These are phyloP conservation scores for Ophiostoma pallidulum DNA, from an alignment of 2,329 filamentous ascomycete species.

Conservation along the genomic window DNA sequence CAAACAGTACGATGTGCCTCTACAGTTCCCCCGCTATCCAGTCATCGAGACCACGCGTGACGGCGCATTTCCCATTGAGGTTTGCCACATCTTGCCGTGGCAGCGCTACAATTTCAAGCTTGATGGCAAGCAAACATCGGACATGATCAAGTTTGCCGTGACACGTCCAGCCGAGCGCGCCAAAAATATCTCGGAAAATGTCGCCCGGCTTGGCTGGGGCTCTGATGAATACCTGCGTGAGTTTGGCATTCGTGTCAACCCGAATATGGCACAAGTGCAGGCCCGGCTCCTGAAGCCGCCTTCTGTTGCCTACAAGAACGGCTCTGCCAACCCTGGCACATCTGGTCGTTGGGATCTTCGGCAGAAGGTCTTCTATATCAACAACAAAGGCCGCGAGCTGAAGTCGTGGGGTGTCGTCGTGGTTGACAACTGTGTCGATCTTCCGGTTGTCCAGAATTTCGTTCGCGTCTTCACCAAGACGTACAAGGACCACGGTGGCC, in stretches of 20 bases:
- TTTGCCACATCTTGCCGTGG: constrained; percentile 41
- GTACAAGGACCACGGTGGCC: constrained; percentile 43
- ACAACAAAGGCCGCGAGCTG: constrained; percentile 50
- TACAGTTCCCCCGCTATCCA: constrained; percentile 42
- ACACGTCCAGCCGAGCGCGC: constrained; percentile 63
- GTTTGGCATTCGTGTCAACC: constrained; percentile 64
- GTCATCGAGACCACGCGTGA: constrained; percentile 47
- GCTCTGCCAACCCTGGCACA: constrained; percentile 50
- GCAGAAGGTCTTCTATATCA: constrained; percentile 63
- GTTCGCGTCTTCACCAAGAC: constrained; percentile 32
- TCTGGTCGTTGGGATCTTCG: constrained; percentile 81
- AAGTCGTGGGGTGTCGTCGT: constrained; percentile 67
- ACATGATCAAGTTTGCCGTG: constrained; percentile 93
- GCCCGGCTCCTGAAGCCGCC: constrained; percentile 66
- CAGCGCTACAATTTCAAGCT: constrained; percentile 57
- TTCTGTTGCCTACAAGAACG: constrained; percentile 55
- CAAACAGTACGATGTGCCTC: constrained; percentile 41
- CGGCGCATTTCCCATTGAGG: constrained; percentile 52
- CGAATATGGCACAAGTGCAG: constrained; percentile 54
- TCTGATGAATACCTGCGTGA: constrained; percentile 59
- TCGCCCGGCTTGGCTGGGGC: constrained; percentile 57
- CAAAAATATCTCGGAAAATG: constrained; percentile 55
- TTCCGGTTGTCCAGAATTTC: constrained; percentile 52
- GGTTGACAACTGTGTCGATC: constrained; percentile 45
- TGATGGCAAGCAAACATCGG: constrained; percentile 53